Percentiles rank a stretch among this genome's conserved stretches.
These are phyloP conservation scores for Galerina sulciceps DNA, from an alignment of 768 basidiomycete genomes.

Conservation along the genomic window DNA sequence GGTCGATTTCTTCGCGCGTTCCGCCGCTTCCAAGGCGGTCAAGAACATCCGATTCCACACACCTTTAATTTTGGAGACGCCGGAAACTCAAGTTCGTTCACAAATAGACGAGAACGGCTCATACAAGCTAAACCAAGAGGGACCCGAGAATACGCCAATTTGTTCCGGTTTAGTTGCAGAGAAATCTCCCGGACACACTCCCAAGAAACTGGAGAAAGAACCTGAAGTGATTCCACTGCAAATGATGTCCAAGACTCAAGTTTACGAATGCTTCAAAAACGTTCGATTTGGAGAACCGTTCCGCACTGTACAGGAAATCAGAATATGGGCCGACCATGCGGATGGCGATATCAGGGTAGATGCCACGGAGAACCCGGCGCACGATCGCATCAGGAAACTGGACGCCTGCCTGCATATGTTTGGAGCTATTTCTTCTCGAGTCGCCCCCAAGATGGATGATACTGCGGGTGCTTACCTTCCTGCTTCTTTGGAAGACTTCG, in stretches of 20 bases:
- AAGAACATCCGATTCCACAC: conserved; percentile 34
- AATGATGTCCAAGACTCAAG: conserved; percentile 29
- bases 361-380: conserved; percentile 22
- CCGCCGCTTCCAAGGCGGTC: conserved; percentile 20
- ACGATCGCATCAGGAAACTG: conserved; percentile 36
- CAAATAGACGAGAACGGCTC: conserved; percentile 24
- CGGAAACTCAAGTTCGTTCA: conserved; percentile 24
- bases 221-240: conserved; percentile 25
- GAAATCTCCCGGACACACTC: conserved; percentile 8
- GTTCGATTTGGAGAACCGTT: conserved; percentile 37
- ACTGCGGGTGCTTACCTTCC: conserved; percentile 35
- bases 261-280: conserved; percentile 36
- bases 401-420: conserved; percentile 41
- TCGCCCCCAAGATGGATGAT: conserved; percentile 26
- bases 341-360: conserved; percentile 31
- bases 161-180: conserved; percentile 32
- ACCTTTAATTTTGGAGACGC: conserved; percentile 30
- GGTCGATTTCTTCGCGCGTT: conserved; percentile 32
- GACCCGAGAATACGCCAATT: conserved; percentile 23
- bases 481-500: conserved; percentile 34
- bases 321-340: conserved; percentile 33
- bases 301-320: conserved; percentile 32
- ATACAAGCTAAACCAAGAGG: conserved; percentile 29
- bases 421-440: conserved; percentile 26
- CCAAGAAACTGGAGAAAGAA: conserved; percentile 20